Evolutionary conservation across 1,284 basidiomycete genomes (phyloP).

Genomic region (Cutaneotrichosporon curvatum): DNA sequence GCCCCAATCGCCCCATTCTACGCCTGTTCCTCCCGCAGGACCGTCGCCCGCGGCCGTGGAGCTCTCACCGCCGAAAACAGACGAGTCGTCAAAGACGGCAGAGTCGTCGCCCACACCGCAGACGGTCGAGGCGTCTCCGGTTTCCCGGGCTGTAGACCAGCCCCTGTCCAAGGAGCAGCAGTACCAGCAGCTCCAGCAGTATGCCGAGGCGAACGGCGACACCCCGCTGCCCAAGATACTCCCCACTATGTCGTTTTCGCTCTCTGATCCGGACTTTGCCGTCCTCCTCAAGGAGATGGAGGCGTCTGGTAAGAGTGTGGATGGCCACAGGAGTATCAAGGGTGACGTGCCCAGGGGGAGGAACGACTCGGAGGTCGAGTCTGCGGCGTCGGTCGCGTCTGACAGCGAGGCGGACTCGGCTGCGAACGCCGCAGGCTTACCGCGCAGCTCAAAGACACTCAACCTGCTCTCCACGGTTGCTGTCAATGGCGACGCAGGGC

Average conservation of each 20-base stretch:
- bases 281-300: constrained; percentile 40
- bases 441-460: constrained; percentile 21
- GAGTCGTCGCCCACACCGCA: not conserved
- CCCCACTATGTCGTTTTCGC: constrained; percentile 44
- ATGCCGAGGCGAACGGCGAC: not conserved
- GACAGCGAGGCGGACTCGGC: not conserved
- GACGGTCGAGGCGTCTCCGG: too few species aligned
- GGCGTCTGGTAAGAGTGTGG: not conserved
- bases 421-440: constrained; percentile 2
- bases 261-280: constrained; percentile 47
- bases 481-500: constrained; percentile 4
- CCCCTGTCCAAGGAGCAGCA: not conserved
- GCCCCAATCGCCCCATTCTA: not conserved
- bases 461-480: constrained; percentile 14
- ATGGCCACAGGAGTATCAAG: too few species aligned
- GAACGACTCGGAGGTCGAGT: constrained; percentile 32
- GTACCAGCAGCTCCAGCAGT: not conserved
- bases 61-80: not conserved
- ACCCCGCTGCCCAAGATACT: constrained; percentile 29
- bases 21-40: too few species aligned
- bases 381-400: not conserved
- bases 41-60: not conserved
- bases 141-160: not conserved
- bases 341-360: not conserved
- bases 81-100: not conserved